Conservation (phyloP, 164 flowering plant species). For the Akebia trifoliata region DNA sequence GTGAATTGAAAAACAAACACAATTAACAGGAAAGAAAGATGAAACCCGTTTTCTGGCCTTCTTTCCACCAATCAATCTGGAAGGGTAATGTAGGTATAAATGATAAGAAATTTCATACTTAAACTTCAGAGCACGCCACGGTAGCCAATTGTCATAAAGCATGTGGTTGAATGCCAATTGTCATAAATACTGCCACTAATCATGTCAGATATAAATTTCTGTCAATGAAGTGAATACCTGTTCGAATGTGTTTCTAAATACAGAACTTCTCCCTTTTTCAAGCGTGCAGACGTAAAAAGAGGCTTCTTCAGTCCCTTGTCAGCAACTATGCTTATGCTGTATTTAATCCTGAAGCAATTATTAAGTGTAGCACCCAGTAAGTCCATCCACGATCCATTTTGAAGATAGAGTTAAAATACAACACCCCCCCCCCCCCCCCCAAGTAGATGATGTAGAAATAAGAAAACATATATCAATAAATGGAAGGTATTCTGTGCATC, state of each 20-base stretch:
- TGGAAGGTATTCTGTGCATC: too few species aligned
- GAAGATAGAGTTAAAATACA: too few species aligned
- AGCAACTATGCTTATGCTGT: conserved; percentile 89
- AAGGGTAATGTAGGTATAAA: too few species aligned
- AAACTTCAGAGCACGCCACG: neutral
- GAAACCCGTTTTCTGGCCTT: too few species aligned
- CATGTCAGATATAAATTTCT: neutral
- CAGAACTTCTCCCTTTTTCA: conserved; percentile 97
- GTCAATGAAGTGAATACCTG: conserved; percentile 45
- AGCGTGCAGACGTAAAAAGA: conserved; percentile 83
- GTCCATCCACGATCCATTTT: too few species aligned
- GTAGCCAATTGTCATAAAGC: neutral
- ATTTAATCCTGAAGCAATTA: conserved; percentile 65
- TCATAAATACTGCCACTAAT: neutral
- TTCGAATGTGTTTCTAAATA: conserved; percentile 81
- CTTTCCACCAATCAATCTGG: too few species aligned
- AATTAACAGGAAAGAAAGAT: too few species aligned
- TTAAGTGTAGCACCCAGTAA: conserved; percentile 5
- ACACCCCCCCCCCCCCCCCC: too few species aligned
- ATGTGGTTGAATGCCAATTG: neutral
- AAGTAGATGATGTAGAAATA: too few species aligned
- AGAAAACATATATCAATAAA: too few species aligned
- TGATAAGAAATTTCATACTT: too few species aligned
- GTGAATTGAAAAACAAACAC: too few species aligned
- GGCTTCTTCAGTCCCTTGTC: conserved; percentile 96